phyloP scores from a whole-genome alignment of 306 rosid genomes.

The Dicorynia guianensis region DNA sequence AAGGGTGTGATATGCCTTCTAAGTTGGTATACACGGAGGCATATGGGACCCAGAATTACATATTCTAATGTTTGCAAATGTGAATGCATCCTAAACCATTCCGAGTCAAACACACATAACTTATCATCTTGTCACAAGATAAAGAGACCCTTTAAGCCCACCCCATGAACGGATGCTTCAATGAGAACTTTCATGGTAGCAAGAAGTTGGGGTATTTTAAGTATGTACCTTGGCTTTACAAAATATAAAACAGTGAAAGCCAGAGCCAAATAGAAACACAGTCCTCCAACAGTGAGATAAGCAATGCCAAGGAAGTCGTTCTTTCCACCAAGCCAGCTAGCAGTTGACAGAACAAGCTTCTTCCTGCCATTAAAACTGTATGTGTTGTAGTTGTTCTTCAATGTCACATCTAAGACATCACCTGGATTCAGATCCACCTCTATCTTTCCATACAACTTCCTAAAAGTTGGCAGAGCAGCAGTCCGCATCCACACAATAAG shows the following conservation, averaged over 20 bases:
- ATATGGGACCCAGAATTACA: conserved; percentile 4
- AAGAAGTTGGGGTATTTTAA: conserved; percentile 15
- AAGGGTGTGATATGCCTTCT: neutral
- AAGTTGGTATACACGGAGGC: neutral
- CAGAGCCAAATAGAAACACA: conserved; percentile 88
- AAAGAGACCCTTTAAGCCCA: neutral
- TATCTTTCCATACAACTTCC: conserved; percentile 79
- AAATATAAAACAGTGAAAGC: conserved; percentile 82
- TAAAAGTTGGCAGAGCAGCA: conserved; percentile 82
- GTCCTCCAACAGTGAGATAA: conserved; percentile 87
- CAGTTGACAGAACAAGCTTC: conserved; percentile 78
- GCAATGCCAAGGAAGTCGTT: conserved; percentile 85
- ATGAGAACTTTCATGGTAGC: neutral
- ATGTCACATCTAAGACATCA: conserved; percentile 50
- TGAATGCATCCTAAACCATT: conserved; percentile 17
- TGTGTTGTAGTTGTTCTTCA: conserved; percentile 68
- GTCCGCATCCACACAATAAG: conserved; percentile 91
- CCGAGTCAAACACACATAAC: neutral
- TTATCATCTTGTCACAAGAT: neutral
- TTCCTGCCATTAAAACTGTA: conserved; percentile 80
- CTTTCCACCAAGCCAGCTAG: conserved; percentile 87
- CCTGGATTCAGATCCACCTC: conserved; percentile 61
- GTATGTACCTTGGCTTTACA: conserved; percentile 84
- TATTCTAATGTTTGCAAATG: neutral
- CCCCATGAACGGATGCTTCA: conserved; percentile 1